phyloP scores from a whole-genome alignment of 176 grass and related monocot species.

The Echinochloa phyllopogon region DNA sequence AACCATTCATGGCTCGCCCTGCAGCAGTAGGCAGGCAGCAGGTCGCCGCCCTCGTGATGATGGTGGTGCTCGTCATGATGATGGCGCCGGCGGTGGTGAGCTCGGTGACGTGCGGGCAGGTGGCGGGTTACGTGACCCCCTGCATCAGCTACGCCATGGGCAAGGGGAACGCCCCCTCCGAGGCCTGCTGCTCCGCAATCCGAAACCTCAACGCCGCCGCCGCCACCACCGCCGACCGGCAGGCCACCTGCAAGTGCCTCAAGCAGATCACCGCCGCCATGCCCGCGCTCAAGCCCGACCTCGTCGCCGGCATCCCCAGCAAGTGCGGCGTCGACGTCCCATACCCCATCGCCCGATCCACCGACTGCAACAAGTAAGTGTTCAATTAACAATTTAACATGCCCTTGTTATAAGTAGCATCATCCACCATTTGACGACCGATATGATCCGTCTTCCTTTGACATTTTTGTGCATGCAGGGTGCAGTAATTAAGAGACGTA shows the following conservation, averaged over 20 bases:
- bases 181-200: slow-evolving; percentile 49
- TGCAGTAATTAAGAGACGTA: too few relatives aligned
- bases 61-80: slow-evolving; percentile 30
- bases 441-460: too few relatives aligned
- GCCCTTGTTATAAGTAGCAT: too few relatives aligned
- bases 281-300: neutral
- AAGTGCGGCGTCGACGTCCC: slow-evolving; percentile 15
- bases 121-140: neutral
- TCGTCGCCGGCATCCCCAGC: neutral
- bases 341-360: neutral
- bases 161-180: neutral
- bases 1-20: neutral
- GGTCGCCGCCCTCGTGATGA: slow-evolving; percentile 2
- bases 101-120: slow-evolving; percentile 41
- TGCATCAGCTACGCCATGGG: slow-evolving; percentile 47
- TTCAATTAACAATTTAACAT: too few relatives aligned
- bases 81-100: neutral
- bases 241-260: slow-evolving; percentile 10
- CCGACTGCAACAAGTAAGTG: slow-evolving; percentile 1
- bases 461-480: too few relatives aligned
- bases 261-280: neutral
- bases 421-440: neutral
- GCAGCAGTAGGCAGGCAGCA: neutral
- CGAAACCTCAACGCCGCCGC: slow-evolving; percentile 26
- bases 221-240: neutral